phyloP scores from a whole-genome alignment of 139 green algal species.

The Mesostigma viride region DNA sequence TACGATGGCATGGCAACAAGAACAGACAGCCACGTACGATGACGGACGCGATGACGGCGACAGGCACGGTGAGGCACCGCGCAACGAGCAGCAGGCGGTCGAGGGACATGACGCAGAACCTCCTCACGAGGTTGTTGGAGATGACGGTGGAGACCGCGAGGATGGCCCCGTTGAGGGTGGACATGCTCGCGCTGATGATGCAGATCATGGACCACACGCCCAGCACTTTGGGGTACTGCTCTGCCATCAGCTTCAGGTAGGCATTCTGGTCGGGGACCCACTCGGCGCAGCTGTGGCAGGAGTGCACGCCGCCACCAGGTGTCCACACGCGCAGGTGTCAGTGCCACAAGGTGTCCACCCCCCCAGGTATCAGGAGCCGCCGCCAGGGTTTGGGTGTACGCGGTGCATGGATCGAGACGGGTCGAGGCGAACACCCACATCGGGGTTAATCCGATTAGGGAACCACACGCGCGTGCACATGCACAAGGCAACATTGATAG shows the following conservation, averaged over 20 bases:
- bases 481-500: no score
- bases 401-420: no score
- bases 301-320: no score
- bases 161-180: constrained; percentile 36
- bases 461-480: no score
- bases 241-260: constrained; percentile 32
- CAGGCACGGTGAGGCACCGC: constrained; percentile 29
- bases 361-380: no score
- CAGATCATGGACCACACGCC: constrained; percentile 30
- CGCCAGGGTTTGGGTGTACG: no score
- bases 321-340: no score
- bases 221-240: constrained; percentile 10
- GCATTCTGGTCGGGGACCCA: constrained; percentile 29
- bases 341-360: no score
- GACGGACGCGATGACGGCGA: constrained; percentile 25
- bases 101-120: constrained; percentile 13
- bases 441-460: no score
- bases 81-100: constrained; percentile 25
- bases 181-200: constrained; percentile 37
- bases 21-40: no score
- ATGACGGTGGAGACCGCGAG: constrained; percentile 34
- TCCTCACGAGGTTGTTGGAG: constrained; percentile 36
- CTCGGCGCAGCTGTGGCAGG: constrained; percentile 32
- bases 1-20: no score
- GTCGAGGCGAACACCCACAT: no score